Percentiles rank a stretch among this genome's conserved stretches.
These are phyloP conservation scores for Lactarius tabidus DNA, from an alignment of 768 basidiomycete genomes.

Conservation along the genomic window DNA sequence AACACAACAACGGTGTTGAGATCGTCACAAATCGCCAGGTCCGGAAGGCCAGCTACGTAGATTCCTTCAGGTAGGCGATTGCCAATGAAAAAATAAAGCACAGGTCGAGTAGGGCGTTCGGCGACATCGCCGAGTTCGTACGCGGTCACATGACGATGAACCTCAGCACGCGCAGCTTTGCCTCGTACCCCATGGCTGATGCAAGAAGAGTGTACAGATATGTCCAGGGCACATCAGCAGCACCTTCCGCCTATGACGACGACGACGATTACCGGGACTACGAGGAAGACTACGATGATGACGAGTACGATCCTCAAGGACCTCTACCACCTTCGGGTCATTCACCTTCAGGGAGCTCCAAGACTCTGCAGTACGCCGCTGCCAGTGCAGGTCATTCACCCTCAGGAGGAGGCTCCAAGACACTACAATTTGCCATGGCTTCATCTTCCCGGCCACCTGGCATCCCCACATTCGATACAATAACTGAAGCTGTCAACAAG, in stretches of 20 bases:
- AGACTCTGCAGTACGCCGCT: too few species aligned
- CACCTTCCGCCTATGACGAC: slow-evolving; percentile 14
- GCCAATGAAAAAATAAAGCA: too few species aligned
- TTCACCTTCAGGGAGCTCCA: slow-evolving; percentile 16
- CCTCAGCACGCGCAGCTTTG: too few species aligned
- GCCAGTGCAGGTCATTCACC: slow-evolving; percentile 3
- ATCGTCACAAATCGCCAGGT: not conserved
- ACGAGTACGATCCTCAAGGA: slow-evolving; percentile 8
- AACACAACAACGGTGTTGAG: too few species aligned
- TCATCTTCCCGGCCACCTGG: slow-evolving; percentile 15
- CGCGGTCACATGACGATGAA: slow-evolving; percentile 13
- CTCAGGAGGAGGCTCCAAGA: slow-evolving; percentile 14
- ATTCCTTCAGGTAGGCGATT: not conserved
- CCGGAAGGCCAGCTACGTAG: not conserved
- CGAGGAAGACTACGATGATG: too few species aligned
- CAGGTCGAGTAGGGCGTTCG: too few species aligned
- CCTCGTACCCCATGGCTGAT: too few species aligned
- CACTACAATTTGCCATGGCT: slow-evolving; percentile 15
- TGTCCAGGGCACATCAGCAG: slow-evolving; percentile 15
- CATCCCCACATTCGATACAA: slow-evolving; percentile 20
- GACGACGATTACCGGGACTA: slow-evolving; percentile 14
- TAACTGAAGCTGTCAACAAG: slow-evolving; percentile 21
- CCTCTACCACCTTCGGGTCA: not conserved
- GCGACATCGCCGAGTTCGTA: not conserved
- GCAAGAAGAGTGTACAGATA: too few species aligned